phyloP scores from a whole-genome alignment of 2,329 filamentous ascomycete species.

The Penicillium sp. region DNA sequence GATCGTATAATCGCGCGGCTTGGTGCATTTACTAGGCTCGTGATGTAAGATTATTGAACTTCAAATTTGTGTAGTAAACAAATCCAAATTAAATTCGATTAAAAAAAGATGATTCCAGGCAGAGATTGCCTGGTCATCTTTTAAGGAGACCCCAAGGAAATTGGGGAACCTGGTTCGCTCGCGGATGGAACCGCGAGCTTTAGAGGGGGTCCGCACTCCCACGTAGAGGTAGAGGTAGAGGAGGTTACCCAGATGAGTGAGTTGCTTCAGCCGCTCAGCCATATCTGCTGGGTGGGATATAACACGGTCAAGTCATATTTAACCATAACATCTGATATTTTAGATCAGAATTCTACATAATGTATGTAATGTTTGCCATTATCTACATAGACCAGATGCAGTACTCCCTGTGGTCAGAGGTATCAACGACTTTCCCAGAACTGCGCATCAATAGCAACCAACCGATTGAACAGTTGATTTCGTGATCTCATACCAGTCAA shows the following conservation, averaged over 20 bases:
- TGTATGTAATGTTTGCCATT: background rate
- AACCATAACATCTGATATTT: background rate
- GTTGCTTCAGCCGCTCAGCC: background rate
- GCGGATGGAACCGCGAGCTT: background rate
- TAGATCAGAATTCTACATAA: background rate
- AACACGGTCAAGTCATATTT: background rate
- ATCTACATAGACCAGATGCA: background rate
- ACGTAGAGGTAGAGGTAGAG: too few species aligned
- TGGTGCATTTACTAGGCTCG: too few species aligned
- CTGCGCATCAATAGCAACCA: slow-evolving; percentile 22
- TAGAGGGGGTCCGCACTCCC: background rate
- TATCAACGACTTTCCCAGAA: slow-evolving; percentile 20
- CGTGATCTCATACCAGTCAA: slow-evolving; percentile 21
- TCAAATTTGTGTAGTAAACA: too few species aligned
- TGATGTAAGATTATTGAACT: too few species aligned
- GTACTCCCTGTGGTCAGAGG: background rate
- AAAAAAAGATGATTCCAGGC: too few species aligned
- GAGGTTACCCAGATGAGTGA: too few species aligned
- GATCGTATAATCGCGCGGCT: too few species aligned
- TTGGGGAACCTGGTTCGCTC: too few species aligned
- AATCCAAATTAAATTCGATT: too few species aligned
- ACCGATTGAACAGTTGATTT: slow-evolving; percentile 21
- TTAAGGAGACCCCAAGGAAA: too few species aligned
- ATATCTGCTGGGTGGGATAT: background rate
- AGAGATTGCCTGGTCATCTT: too few species aligned